Percentiles rank a stretch among this genome's conserved stretches.
Evolutionary conservation across 306 rosid genomes (phyloP).

Genomic region (Ammopiptanthus mongolicus): DNA sequence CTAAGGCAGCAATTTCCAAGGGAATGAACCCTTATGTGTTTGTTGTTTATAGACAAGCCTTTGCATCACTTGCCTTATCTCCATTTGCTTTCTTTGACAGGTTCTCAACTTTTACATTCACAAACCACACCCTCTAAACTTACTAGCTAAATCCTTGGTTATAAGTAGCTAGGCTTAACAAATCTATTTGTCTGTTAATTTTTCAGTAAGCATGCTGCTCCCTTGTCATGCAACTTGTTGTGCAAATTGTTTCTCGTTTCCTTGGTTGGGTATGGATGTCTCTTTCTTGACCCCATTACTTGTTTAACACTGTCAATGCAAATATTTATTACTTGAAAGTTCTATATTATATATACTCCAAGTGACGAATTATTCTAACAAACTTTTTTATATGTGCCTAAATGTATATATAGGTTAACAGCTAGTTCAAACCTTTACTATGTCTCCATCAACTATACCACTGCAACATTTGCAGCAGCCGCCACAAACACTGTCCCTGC

Average conservation of each 20-base stretch:
- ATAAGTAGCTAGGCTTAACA: not conserved
- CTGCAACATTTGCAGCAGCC: constrained; percentile 96
- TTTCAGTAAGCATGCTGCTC: constrained; percentile 59
- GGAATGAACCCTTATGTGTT: constrained; percentile 92
- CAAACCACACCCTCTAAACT: not conserved
- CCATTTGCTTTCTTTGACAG: constrained; percentile 84
- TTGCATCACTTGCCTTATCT: constrained; percentile 62
- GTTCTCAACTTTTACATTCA: constrained; percentile 17
- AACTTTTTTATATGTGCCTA: not conserved
- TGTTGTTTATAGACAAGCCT: constrained; percentile 88
- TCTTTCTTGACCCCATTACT: constrained; percentile 11
- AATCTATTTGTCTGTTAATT: not conserved
- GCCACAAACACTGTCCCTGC: constrained; percentile 72
- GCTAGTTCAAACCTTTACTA: constrained; percentile 75
- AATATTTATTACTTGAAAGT: not conserved
- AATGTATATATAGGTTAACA: constrained; percentile 53
- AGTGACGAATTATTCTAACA: constrained; percentile 1
- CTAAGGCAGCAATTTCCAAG: constrained; percentile 75
- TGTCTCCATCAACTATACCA: constrained; percentile 62
- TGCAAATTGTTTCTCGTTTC: constrained; percentile 74
- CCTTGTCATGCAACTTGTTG: constrained; percentile 54
- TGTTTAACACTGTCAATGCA: not conserved
- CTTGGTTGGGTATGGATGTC: constrained; percentile 61
- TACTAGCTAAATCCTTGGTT: not conserved
- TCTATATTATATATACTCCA: not conserved